These are phyloP conservation scores for Begonia loranthoides DNA, from an alignment of 306 rosid genomes.

Conservation along the genomic window DNA sequence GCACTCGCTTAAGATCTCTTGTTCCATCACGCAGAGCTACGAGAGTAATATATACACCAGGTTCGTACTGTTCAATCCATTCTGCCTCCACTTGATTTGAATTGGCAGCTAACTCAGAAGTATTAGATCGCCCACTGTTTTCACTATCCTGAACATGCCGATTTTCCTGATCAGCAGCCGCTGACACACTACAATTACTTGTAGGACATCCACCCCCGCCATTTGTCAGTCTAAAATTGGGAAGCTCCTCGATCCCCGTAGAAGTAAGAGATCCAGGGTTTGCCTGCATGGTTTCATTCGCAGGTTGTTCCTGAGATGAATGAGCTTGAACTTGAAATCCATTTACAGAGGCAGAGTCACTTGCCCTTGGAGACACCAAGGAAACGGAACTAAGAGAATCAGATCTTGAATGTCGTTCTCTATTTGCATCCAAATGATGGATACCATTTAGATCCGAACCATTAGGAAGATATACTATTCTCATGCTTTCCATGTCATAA, in stretches of 20 bases:
- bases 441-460: conserved; percentile 52
- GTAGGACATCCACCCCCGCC: conserved; percentile 36
- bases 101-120: conserved; percentile 24
- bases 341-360: conserved; percentile 33
- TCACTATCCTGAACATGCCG: conserved; percentile 54
- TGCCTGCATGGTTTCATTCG: conserved; percentile 14
- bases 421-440: conserved; percentile 38
- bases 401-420: conserved; percentile 42
- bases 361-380: conserved; percentile 38
- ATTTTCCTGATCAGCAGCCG: conserved; percentile 32
- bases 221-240: conserved; percentile 31
- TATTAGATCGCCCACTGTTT: conserved; percentile 40
- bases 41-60: conserved; percentile 86
- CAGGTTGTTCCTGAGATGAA: conserved; percentile 27
- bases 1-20: conserved; percentile 85
- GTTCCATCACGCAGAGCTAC: conserved; percentile 69
- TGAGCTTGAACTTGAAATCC: conserved; percentile 21
- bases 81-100: conserved; percentile 55
- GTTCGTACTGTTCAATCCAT: conserved; percentile 90
- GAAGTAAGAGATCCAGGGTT: conserved; percentile 7
- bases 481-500: conserved; percentile 44
- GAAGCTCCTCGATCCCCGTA: conserved; percentile 17
- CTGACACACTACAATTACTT: conserved; percentile 33
- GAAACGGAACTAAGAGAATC: conserved; percentile 55
- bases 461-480: conserved; percentile 35